These are phyloP conservation scores for Zymoseptoria brevis DNA, from an alignment of 2,329 filamentous ascomycete species.

Conservation along the genomic window DNA sequence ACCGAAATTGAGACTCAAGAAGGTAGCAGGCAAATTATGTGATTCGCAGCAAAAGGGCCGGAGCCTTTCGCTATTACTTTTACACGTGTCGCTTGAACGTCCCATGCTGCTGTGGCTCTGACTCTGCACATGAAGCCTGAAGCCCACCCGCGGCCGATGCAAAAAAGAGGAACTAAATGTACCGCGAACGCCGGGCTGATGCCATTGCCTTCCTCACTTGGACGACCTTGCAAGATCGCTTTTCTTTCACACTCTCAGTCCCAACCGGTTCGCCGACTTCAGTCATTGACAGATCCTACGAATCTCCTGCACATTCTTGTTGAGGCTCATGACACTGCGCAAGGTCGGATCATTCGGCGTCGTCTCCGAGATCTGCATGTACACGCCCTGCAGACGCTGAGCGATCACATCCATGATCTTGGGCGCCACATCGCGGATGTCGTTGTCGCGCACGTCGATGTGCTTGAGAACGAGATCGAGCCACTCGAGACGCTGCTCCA, in stretches of 20 bases:
- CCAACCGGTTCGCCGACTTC: conserved; percentile 4
- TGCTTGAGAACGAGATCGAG: conserved; percentile 47
- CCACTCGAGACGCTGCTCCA: conserved; percentile 51
- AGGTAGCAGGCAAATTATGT: too few relatives aligned
- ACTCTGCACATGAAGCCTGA: not conserved
- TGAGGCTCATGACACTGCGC: conserved; percentile 23
- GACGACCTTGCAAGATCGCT: not conserved
- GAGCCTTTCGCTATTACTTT: not conserved
- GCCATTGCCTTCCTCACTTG: not conserved
- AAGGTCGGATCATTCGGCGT: conserved; percentile 42
- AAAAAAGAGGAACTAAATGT: too few relatives aligned
- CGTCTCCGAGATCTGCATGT: conserved; percentile 48
- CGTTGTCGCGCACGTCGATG: conserved; percentile 39
- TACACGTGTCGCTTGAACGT: not conserved
- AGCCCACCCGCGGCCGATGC: too few relatives aligned
- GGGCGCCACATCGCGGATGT: conserved; percentile 49
- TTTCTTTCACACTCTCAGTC: not conserved
- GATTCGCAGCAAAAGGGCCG: too few relatives aligned
- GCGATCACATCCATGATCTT: conserved; percentile 54
- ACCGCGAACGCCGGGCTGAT: not conserved
- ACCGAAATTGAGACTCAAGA: too few relatives aligned
- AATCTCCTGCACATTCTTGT: conserved; percentile 23
- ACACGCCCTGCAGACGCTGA: conserved; percentile 49
- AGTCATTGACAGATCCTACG: conserved; percentile 16
- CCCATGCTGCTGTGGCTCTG: not conserved